phyloP scores from a whole-genome alignment of 108 stramenopile species.

The Conticribra weissflogii region DNA sequence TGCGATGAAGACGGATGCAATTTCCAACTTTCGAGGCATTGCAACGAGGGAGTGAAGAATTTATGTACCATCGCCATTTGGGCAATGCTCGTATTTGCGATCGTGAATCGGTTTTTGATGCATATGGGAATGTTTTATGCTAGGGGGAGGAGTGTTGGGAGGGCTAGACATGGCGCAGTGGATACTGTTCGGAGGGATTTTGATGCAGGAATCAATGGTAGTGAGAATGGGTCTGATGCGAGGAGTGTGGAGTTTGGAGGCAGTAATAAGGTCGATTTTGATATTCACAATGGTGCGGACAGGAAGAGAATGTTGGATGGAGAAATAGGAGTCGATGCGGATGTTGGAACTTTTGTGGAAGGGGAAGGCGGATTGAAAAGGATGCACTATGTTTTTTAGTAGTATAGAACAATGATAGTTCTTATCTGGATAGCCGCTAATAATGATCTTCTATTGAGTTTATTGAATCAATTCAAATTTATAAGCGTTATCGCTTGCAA shows the following conservation, averaged over 20 bases:
- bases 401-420: background rate
- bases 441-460: too few relatives aligned
- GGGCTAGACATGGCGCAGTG: background rate
- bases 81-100: conserved; percentile 29
- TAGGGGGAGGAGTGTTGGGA: background rate
- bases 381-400: background rate
- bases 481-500: too few relatives aligned
- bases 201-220: background rate
- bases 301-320: too few relatives aligned
- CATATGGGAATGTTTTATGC: conserved; percentile 25
- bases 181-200: background rate
- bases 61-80: conserved; percentile 44
- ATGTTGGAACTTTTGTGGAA: background rate
- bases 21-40: conserved; percentile 1
- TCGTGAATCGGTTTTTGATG: conserved; percentile 38
- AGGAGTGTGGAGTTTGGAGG: background rate
- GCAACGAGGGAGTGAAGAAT: conserved; percentile 44
- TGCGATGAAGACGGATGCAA: conserved; percentile 12
- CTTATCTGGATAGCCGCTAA: background rate
- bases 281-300: too few relatives aligned
- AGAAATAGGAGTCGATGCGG: too few relatives aligned
- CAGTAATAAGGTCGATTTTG: too few relatives aligned
- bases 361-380: background rate
- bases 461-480: too few relatives aligned
- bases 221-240: background rate